A percentile compares a stretch with the other conserved stretches of the same genome.
These are phyloP conservation scores for Diophrys appendiculata DNA, from an alignment of 73 alveolate genomes.

Conservation along the genomic window DNA sequence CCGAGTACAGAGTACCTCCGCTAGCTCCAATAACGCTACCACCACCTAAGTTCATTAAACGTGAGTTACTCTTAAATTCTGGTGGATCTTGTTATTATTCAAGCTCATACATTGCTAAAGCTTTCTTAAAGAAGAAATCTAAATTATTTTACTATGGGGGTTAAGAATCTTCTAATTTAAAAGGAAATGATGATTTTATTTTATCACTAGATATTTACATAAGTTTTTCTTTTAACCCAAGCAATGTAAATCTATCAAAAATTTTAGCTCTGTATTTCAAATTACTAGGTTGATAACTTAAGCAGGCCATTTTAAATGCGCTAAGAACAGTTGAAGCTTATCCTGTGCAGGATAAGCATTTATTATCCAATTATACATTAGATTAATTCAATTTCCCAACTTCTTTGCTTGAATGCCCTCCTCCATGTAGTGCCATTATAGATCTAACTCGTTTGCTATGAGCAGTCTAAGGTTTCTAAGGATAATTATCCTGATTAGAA, in stretches of 20 bases:
- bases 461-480: background rate
- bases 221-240: background rate
- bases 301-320: constrained; percentile 67
- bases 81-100: too few species aligned
- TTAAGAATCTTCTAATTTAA: too few species aligned
- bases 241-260: constrained; percentile 9
- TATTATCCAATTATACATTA: constrained; percentile 35
- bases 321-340: constrained; percentile 24
- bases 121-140: too few species aligned
- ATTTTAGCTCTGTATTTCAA: constrained; percentile 30
- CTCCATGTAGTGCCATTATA: background rate
- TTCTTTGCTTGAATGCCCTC: background rate
- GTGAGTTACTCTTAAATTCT: too few species aligned
- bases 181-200: too few species aligned
- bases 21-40: too few species aligned
- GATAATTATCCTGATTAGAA: background rate
- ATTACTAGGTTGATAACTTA: constrained; percentile 62
- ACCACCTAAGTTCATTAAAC: too few species aligned
- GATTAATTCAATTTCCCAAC: background rate
- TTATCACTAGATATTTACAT: too few species aligned
- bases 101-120: too few species aligned
- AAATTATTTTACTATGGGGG: too few species aligned
- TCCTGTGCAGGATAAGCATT: constrained; percentile 70
- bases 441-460: background rate
- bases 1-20: too few species aligned